A percentile compares a stretch with the other conserved stretches of the same genome.
phyloP scores from a whole-genome alignment of 1,284 basidiomycete genomes.

The Rhodotorula sp. region DNA sequence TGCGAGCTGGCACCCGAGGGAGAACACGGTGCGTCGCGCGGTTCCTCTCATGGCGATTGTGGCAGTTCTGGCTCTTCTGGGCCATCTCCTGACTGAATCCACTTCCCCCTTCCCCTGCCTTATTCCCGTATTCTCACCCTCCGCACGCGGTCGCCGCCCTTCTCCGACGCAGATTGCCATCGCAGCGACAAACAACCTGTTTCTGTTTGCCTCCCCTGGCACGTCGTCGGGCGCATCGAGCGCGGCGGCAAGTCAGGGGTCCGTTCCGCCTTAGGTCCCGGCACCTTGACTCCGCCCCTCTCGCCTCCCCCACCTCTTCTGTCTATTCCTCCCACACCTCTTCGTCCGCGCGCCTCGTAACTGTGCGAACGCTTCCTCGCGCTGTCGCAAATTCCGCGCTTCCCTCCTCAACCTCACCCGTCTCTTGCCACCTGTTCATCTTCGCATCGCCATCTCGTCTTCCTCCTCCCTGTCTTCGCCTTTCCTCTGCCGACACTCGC shows the following conservation, averaged over 20 bases:
- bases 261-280: not conserved
- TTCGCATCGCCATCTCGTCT: not conserved
- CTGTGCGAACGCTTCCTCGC: not conserved
- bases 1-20: slow-evolving; percentile 24
- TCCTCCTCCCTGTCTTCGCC: too few species aligned
- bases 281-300: not conserved
- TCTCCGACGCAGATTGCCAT: slow-evolving; percentile 85
- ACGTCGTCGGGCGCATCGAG: slow-evolving; percentile 8
- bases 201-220: slow-evolving; percentile 45
- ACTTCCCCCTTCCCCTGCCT: too few species aligned
- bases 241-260: not conserved
- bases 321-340: not conserved
- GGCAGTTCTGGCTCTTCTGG: too few species aligned
- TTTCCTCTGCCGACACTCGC: not conserved
- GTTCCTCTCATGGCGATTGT: not conserved
- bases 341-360: too few species aligned
- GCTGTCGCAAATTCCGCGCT: too few species aligned
- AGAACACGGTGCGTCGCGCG: slow-evolving; percentile 6
- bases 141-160: too few species aligned
- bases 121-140: slow-evolving; percentile 66
- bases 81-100: too few species aligned
- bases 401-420: too few species aligned
- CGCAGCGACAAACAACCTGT: slow-evolving; percentile 55
- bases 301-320: not conserved
- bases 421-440: not conserved